A percentile compares a stretch with the other conserved stretches of the same genome.
Evolutionary conservation across 257 asterid genomes (phyloP).

Genomic region (Ilex aquifolium): DNA sequence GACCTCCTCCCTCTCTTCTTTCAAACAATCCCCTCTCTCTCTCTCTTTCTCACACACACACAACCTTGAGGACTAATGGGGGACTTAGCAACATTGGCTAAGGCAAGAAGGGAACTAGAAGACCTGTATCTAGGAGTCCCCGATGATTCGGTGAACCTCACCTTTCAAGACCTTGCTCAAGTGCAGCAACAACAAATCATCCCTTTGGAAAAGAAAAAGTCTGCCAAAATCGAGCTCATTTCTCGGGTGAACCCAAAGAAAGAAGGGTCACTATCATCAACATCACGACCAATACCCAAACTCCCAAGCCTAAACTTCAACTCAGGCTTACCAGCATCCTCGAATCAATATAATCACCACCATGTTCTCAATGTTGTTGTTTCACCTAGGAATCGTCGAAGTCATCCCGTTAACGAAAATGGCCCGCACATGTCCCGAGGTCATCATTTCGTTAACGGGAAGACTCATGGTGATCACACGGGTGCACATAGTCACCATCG

Average conservation of each 20-base stretch:
- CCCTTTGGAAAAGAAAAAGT: constrained; percentile 14
- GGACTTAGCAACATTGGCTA: constrained; percentile 34
- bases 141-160: constrained; percentile 82
- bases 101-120: constrained; percentile 59
- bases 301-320: constrained; percentile 71
- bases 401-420: constrained; percentile 11
- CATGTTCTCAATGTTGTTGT: not conserved
- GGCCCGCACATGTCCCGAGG: constrained; percentile 5
- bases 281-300: constrained; percentile 20
- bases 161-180: constrained; percentile 66
- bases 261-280: not conserved
- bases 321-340: constrained; percentile 36
- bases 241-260: constrained; percentile 10
- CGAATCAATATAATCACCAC: constrained; percentile 2
- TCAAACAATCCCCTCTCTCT: too few species aligned
- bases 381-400: not conserved
- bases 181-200: constrained; percentile 18
- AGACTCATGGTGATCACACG: constrained; percentile 6
- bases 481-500: too few species aligned
- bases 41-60: too few species aligned
- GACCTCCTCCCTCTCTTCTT: too few species aligned
- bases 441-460: not conserved
- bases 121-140: constrained; percentile 67
- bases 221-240: constrained; percentile 14
- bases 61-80: constrained; percentile 29